phyloP scores from a whole-genome alignment of 768 basidiomycete species.

The Suillus occidentalis region DNA sequence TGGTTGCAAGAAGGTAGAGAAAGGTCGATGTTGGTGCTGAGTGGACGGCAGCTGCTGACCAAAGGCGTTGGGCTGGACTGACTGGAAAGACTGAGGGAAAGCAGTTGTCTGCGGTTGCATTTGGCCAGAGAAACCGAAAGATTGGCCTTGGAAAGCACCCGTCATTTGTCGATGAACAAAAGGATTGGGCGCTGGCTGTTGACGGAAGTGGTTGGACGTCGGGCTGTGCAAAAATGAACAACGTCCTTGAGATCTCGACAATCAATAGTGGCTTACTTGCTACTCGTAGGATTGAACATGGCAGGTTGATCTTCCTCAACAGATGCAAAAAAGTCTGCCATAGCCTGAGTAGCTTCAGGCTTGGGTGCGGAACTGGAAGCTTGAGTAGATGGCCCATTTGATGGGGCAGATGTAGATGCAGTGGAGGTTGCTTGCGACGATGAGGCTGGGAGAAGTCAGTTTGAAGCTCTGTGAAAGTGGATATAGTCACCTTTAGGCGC shows the following conservation, averaged over 20 bases:
- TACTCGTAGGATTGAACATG: slow-evolving; percentile 66
- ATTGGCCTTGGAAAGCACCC: slow-evolving; percentile 43
- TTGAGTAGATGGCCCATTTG: slow-evolving; percentile 27
- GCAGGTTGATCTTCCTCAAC: slow-evolving; percentile 81
- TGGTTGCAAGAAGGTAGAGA: slow-evolving; percentile 55
- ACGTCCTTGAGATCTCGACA: not conserved
- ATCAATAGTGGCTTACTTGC: slow-evolving; percentile 38
- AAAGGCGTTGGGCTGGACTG: slow-evolving; percentile 21
- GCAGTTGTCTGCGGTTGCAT: slow-evolving; percentile 59
- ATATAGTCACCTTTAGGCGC: slow-evolving; percentile 24
- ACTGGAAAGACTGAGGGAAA: slow-evolving; percentile 44
- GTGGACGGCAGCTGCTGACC: slow-evolving; percentile 37
- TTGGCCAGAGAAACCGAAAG: slow-evolving; percentile 40
- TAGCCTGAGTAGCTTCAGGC: slow-evolving; percentile 43
- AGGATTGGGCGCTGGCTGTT: slow-evolving; percentile 69
- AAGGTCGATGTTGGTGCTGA: slow-evolving; percentile 48
- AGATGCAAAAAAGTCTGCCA: slow-evolving; percentile 84
- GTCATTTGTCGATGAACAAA: slow-evolving; percentile 65
- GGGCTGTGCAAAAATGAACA: slow-evolving; percentile 39
- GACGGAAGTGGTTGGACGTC: slow-evolving; percentile 51
- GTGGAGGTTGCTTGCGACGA: slow-evolving; percentile 20
- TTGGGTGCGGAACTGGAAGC: slow-evolving; percentile 29
- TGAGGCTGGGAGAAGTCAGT: slow-evolving; percentile 12
- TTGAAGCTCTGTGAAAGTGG: not conserved
- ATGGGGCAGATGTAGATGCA: slow-evolving; percentile 18